A percentile compares a stretch with the other conserved stretches of the same genome.
Evolutionary conservation across 2,329 filamentous ascomycete species (phyloP).

Genomic region (Trichoderma gracile): DNA sequence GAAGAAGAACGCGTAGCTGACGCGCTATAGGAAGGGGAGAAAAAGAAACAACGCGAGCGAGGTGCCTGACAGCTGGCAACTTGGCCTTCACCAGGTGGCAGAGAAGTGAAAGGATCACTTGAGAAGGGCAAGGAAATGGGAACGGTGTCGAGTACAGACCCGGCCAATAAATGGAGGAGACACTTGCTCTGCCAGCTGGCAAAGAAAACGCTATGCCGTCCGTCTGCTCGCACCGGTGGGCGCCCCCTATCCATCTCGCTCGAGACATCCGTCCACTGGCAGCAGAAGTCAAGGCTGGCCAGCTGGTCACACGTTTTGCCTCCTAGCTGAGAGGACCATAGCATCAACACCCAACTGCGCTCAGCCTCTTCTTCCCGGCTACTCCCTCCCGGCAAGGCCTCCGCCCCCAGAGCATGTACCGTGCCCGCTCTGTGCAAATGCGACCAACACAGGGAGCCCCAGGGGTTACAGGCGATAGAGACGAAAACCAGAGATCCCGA

Average conservation of each 20-base stretch:
- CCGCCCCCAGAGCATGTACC: background rate
- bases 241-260: background rate
- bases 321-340: slow-evolving; percentile 1
- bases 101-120: slow-evolving; percentile 7
- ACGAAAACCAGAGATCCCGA: background rate
- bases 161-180: slow-evolving; percentile 13
- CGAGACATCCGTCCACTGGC: background rate
- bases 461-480: background rate
- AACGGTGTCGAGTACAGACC: background rate
- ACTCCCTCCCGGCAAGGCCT: slow-evolving; percentile 18
- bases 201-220: background rate
- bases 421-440: background rate
- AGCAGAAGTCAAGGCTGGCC: background rate
- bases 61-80: background rate
- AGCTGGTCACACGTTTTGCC: slow-evolving; percentile 16
- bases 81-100: slow-evolving; percentile 7
- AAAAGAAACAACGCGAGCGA: background rate
- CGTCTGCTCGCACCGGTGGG: background rate
- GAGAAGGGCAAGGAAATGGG: background rate
- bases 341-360: slow-evolving; percentile 6
- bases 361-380: slow-evolving; percentile 26
- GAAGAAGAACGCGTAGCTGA: slow-evolving; percentile 10
- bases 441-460: background rate
- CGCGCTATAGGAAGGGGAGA: slow-evolving; percentile 8
- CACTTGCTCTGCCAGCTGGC: background rate